A percentile compares a stretch with the other conserved stretches of the same genome.
Conservation (phyloP, 768 basidiomycete species). For the Naganishia vaughanmartiniae region DNA sequence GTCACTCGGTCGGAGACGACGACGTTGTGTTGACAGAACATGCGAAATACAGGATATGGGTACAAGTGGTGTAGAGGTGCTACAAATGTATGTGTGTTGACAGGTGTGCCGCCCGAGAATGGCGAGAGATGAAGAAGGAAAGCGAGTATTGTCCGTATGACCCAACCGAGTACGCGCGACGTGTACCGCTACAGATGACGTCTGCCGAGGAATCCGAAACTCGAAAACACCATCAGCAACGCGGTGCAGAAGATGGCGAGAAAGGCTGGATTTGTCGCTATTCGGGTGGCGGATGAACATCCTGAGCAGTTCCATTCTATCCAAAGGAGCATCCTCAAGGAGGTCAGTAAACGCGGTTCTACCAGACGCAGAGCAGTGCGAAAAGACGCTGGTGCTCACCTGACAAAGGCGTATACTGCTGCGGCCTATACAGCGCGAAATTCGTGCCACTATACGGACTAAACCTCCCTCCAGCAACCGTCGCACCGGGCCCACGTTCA, state of each 20-base stretch:
- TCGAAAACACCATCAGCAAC: slow-evolving; percentile 43
- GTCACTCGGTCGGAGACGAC: no score
- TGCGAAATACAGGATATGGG: slow-evolving; percentile 1
- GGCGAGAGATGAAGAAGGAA: neutral
- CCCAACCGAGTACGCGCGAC: neutral
- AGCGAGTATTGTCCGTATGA: slow-evolving; percentile 7
- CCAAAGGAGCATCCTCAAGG: neutral
- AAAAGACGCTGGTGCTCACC: slow-evolving; percentile 22
- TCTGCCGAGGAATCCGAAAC: slow-evolving; percentile 37
- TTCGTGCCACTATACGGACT: slow-evolving; percentile 66
- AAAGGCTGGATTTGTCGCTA: slow-evolving; percentile 39
- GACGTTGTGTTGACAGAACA: neutral
- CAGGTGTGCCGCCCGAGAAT: neutral
- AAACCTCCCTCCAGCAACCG: slow-evolving; percentile 64
- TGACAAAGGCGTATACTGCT: slow-evolving; percentile 43
- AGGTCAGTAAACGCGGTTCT: slow-evolving; percentile 1
- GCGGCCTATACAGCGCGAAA: slow-evolving; percentile 82
- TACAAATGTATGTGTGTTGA: neutral
- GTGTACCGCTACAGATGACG: neutral
- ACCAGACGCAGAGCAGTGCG: neutral
- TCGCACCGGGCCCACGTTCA: slow-evolving; percentile 68
- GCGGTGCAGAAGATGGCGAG: slow-evolving; percentile 45
- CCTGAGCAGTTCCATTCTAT: slow-evolving; percentile 54
- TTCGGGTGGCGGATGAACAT: slow-evolving; percentile 49
- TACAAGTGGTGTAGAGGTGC: neutral